phyloP scores from a whole-genome alignment of 2,329 filamentous ascomycete species.

The Cladosporium colombiae region DNA sequence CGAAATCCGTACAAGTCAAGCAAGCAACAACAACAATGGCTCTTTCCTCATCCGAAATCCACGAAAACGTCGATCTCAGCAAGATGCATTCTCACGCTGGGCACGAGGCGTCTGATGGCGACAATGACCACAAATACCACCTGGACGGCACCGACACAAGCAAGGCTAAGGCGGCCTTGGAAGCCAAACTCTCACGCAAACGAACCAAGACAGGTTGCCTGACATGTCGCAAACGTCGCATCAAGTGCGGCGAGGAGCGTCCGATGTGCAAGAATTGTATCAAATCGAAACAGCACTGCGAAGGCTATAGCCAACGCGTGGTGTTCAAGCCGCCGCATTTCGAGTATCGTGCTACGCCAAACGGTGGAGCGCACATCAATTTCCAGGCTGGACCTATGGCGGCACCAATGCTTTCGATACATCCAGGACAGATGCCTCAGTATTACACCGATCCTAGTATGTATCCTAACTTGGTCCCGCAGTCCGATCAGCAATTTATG shows the following conservation, averaged over 20 bases:
- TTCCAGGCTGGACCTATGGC: conserved; percentile 35
- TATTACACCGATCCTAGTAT: conserved; percentile 11
- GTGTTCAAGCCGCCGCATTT: conserved; percentile 75
- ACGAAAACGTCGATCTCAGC: background rate
- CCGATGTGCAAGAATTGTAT: conserved; percentile 82
- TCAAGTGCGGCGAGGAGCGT: conserved; percentile 93
- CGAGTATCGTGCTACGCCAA: conserved; percentile 52
- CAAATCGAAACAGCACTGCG: conserved; percentile 80
- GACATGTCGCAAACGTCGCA: conserved; percentile 89
- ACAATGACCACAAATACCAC: conserved; percentile 6
- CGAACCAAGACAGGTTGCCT: conserved; percentile 91
- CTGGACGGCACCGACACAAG: conserved; percentile 27
- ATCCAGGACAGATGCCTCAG: conserved; percentile 17
- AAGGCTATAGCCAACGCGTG: conserved; percentile 80
- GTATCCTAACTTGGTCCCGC: conserved; percentile 6
- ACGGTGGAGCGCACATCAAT: conserved; percentile 43
- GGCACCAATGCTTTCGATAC: conserved; percentile 18
- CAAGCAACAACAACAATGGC: no score
- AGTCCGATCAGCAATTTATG: conserved; percentile 16
- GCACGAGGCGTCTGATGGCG: conserved; percentile 13
- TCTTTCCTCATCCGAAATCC: no score
- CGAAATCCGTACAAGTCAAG: no score
- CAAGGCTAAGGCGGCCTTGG: conserved; percentile 33
- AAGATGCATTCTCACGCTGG: conserved; percentile 1
- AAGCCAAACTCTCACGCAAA: conserved; percentile 47